These are phyloP conservation scores for Saccharum hybrid DNA, from an alignment of 202 grass and related monocot species.

Conservation along the genomic window DNA sequence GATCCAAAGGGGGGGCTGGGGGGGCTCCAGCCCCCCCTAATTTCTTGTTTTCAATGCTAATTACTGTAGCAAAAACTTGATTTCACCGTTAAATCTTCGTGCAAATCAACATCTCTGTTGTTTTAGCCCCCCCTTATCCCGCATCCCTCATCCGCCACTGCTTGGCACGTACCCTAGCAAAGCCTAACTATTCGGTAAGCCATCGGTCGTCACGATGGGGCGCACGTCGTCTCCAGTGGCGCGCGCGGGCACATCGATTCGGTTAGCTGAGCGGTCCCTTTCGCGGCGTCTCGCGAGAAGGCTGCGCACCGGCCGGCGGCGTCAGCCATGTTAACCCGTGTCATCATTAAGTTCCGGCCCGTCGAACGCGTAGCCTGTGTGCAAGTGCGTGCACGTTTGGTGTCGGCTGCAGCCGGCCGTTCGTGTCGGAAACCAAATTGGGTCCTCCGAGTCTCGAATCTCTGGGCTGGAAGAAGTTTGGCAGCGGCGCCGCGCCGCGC, in stretches of 20 bases:
- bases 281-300: neutral
- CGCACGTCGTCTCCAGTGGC: neutral
- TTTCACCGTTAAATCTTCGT: no score
- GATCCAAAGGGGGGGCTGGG: no score
- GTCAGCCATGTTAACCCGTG: neutral
- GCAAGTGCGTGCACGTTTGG: neutral
- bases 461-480: no score
- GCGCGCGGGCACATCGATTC: neutral
- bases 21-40: no score
- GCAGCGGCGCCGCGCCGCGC: no score
- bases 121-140: no score
- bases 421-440: neutral
- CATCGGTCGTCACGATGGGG: constrained; percentile 33
- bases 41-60: no score
- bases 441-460: no score
- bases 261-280: constrained; percentile 28
- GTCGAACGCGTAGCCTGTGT: neutral
- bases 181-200: neutral
- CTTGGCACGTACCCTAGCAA: neutral
- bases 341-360: neutral
- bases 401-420: neutral
- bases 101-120: no score
- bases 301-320: neutral
- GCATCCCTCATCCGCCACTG: no score
- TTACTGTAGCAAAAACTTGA: no score